Percentiles rank a stretch among this genome's conserved stretches.
phyloP scores from a whole-genome alignment of 306 rosid species.

The Trichosanthes cucumerina region DNA sequence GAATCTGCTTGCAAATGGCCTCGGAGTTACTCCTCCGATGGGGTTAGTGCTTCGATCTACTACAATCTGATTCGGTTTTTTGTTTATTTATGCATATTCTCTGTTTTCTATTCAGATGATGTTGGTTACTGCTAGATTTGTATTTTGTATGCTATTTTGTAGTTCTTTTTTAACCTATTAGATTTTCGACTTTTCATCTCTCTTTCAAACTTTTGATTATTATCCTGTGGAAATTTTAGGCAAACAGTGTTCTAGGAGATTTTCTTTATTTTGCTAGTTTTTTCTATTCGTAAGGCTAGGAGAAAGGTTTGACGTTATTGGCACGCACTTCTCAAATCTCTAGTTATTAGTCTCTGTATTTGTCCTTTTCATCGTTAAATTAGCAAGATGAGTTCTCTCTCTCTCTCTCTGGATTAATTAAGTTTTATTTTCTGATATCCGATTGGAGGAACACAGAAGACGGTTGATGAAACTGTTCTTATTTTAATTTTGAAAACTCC shows the following conservation, averaged over 20 bases:
- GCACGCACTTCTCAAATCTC: background rate
- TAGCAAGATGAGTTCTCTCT: background rate
- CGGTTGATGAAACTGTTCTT: background rate
- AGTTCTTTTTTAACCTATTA: background rate
- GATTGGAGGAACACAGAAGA: background rate
- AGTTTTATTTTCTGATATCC: background rate
- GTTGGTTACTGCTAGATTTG: background rate
- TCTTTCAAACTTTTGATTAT: background rate
- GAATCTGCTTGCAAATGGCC: slow-evolving; percentile 74
- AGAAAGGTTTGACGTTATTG: background rate
- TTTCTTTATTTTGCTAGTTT: background rate
- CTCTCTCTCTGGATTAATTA: background rate
- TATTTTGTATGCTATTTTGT: background rate
- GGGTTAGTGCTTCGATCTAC: slow-evolving; percentile 34
- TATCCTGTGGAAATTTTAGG: background rate
- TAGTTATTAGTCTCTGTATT: background rate
- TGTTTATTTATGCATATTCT: background rate
- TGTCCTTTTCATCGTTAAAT: background rate
- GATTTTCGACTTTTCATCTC: background rate
- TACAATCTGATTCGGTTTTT: background rate
- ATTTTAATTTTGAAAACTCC: background rate
- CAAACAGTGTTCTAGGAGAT: background rate
- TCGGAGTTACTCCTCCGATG: slow-evolving; percentile 84
- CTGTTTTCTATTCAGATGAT: background rate
- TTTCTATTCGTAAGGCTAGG: background rate